phyloP scores from a whole-genome alignment of 768 basidiomycete genomes.

The Auricularia sp. region DNA sequence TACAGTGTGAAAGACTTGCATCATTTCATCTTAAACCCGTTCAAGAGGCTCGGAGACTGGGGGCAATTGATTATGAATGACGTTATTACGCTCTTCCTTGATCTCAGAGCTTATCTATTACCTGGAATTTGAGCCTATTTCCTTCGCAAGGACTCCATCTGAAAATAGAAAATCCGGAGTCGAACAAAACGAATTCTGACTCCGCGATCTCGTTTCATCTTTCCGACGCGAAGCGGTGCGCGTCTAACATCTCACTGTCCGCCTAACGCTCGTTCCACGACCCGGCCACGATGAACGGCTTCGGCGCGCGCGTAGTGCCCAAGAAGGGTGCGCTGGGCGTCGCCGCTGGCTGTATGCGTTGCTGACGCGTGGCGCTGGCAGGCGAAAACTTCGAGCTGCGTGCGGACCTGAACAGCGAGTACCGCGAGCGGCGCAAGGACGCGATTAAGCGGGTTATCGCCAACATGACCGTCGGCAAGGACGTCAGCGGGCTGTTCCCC shows the following conservation, averaged over 20 bases:
- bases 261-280: background rate
- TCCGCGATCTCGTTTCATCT: conserved; percentile 3
- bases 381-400: conserved; percentile 97
- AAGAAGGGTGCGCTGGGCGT: background rate
- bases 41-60: no score
- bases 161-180: background rate
- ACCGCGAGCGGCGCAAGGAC: conserved; percentile 91
- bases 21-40: no score
- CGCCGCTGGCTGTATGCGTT: background rate
- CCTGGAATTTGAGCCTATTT: no score
- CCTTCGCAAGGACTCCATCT: no score
- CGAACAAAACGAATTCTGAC: background rate
- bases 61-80: no score
- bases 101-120: no score
- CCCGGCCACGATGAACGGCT: background rate
- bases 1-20: no score
- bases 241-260: background rate
- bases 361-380: conserved; percentile 22
- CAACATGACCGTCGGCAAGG: conserved; percentile 98
- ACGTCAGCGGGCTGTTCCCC: conserved; percentile 90
- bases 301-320: background rate
- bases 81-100: no score
- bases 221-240: conserved; percentile 4
- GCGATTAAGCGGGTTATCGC: conserved; percentile 97
- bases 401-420: conserved; percentile 94